Percentiles rank a stretch among this genome's conserved stretches.
These are phyloP conservation scores for Pyrus bretschneideri DNA, from an alignment of 306 rosid genomes.

Conservation along the genomic window DNA sequence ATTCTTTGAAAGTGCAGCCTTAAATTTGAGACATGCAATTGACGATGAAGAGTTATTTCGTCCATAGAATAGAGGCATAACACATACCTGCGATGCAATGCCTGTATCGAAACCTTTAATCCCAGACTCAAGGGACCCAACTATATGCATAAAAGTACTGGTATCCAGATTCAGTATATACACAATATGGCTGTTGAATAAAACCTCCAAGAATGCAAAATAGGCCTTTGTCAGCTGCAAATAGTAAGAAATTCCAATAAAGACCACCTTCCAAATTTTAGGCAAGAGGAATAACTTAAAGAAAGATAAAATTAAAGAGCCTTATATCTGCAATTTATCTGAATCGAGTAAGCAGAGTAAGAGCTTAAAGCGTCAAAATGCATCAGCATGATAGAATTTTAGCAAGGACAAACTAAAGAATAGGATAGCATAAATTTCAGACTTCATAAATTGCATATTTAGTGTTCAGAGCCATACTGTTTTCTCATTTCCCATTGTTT, in stretches of 20 bases:
- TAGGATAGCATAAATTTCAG: background rate
- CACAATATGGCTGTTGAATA: constrained; percentile 78
- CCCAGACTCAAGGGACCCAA: constrained; percentile 96
- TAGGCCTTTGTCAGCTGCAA: constrained; percentile 92
- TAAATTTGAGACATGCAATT: background rate
- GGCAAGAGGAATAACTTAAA: background rate
- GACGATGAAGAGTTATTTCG: background rate
- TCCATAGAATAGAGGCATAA: background rate
- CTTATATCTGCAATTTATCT: background rate
- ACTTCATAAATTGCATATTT: background rate
- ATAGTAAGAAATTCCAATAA: constrained; percentile 11
- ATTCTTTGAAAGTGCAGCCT: background rate
- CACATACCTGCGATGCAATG: constrained; percentile 87
- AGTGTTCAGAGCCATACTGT: background rate
- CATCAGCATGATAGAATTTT: background rate
- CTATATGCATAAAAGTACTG: constrained; percentile 80
- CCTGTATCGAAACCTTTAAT: constrained; percentile 91
- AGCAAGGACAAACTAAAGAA: background rate
- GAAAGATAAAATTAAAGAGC: background rate
- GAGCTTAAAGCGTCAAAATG: background rate
- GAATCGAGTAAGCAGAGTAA: background rate
- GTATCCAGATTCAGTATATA: constrained; percentile 73
- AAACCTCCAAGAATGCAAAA: constrained; percentile 91
- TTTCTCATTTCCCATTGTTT: background rate
- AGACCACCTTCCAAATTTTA: background rate